Evolutionary conservation across 495 filamentous ascomycete genomes (phyloP).

Genomic region (Aspergillus diversus): DNA sequence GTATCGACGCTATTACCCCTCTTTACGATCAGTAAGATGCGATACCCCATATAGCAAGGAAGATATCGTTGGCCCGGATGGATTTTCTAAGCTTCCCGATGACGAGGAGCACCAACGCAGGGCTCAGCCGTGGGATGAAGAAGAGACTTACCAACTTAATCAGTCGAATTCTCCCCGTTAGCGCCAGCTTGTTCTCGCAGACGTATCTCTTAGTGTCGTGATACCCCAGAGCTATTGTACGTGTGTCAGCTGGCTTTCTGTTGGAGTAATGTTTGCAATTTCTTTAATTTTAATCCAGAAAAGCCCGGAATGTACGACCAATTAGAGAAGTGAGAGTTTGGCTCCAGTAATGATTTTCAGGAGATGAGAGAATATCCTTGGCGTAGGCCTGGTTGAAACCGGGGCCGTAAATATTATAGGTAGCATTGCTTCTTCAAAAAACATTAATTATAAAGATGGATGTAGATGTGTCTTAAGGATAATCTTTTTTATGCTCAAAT

Average conservation of each 20-base stretch:
- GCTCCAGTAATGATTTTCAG: too few relatives aligned
- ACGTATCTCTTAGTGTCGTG: constrained; percentile 6
- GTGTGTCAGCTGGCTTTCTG: not conserved
- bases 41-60: constrained; percentile 57
- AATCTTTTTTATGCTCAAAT: too few relatives aligned
- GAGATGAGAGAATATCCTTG: too few relatives aligned
- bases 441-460: too few relatives aligned
- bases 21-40: constrained; percentile 51
- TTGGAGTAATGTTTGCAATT: not conserved
- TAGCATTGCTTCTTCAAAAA: too few relatives aligned
- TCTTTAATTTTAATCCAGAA: not conserved
- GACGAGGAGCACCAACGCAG: constrained; percentile 52
- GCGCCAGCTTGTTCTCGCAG: constrained; percentile 7
- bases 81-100: constrained; percentile 46
- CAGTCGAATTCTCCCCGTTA: constrained; percentile 19
- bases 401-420: too few relatives aligned
- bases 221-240: constrained; percentile 1
- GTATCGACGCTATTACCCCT: constrained; percentile 73
- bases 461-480: too few relatives aligned
- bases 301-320: not conserved
- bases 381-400: too few relatives aligned
- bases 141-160: constrained; percentile 35
- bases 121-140: constrained; percentile 16
- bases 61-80: constrained; percentile 37
- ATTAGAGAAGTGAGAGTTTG: too few relatives aligned